These are phyloP conservation scores for Tillandsia fasciculata DNA, from an alignment of 176 grass and related monocot species.

Conservation along the genomic window DNA sequence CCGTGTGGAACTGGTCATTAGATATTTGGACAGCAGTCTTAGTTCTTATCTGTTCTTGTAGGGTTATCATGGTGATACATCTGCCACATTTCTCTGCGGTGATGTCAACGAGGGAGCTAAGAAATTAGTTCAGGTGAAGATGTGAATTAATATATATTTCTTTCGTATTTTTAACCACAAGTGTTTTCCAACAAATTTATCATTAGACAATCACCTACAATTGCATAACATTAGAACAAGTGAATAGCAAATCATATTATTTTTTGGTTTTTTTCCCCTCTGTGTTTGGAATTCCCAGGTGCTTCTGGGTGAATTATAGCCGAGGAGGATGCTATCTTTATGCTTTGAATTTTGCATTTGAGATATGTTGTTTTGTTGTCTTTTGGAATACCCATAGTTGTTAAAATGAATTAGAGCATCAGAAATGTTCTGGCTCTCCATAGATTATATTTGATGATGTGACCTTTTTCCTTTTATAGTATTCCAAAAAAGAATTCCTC, in stretches of 20 bases:
- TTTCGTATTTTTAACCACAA: no score
- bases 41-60: constrained; percentile 25
- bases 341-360: neutral
- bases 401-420: neutral
- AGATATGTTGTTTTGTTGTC: constrained; percentile 8
- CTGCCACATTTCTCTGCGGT: constrained; percentile 83
- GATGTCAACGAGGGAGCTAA: constrained; percentile 76
- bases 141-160: constrained; percentile 1
- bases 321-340: neutral
- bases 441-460: neutral
- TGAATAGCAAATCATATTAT: neutral
- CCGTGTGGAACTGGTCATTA: constrained; percentile 3
- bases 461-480: no score
- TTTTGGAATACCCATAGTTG: constrained; percentile 2
- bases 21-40: neutral
- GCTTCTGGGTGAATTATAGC: neutral
- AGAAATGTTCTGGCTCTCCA: neutral
- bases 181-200: neutral
- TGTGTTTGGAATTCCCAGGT: neutral
- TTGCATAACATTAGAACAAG: neutral
- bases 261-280: neutral
- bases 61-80: constrained; percentile 99
- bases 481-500: no score
- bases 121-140: constrained; percentile 76
- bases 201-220: neutral